Evolutionary conservation across 805 yeast genomes (phyloP).

Genomic region (Ascoidea rubescens): DNA sequence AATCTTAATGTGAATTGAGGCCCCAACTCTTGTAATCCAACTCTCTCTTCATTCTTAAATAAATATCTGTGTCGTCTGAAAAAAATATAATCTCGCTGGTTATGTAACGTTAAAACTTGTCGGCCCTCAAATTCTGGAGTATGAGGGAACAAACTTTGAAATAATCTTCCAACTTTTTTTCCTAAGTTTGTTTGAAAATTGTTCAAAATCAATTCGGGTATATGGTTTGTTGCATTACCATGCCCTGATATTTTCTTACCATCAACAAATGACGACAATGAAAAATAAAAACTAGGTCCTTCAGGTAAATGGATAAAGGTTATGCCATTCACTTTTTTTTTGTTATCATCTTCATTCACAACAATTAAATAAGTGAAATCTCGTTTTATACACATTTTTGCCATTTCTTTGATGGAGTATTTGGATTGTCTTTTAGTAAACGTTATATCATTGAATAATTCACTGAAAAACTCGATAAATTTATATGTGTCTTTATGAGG

Average conservation of each 20-base stretch:
- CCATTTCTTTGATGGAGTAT: constrained; percentile 76
- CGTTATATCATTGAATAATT: constrained; percentile 71
- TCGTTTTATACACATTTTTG: constrained; percentile 66
- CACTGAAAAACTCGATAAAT: constrained; percentile 77
- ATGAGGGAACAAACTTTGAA: constrained; percentile 86
- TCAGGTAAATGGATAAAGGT: constrained; percentile 89
- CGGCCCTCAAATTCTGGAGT: constrained; percentile 90
- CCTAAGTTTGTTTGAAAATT: constrained; percentile 90
- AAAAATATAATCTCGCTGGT: constrained; percentile 90
- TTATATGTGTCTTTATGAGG: constrained; percentile 83
- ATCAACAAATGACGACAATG: constrained; percentile 62
- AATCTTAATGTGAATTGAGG: constrained; percentile 90
- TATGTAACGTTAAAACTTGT: constrained; percentile 90
- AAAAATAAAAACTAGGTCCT: constrained; percentile 92
- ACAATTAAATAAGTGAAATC: constrained; percentile 81
- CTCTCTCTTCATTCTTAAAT: constrained; percentile 80
- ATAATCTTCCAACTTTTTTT: constrained; percentile 81
- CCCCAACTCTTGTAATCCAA: constrained; percentile 91
- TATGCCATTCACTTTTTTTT: constrained; percentile 74
- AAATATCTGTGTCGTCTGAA: constrained; percentile 91
- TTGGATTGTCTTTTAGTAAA: constrained; percentile 82
- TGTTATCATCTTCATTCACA: constrained; percentile 74
- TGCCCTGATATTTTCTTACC: constrained; percentile 73
- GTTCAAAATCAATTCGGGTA: constrained; percentile 84
- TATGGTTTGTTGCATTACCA: constrained; percentile 80